These are phyloP conservation scores for Yamadazyma insecticola DNA, from an alignment of 805 yeast species.

Conservation along the genomic window DNA sequence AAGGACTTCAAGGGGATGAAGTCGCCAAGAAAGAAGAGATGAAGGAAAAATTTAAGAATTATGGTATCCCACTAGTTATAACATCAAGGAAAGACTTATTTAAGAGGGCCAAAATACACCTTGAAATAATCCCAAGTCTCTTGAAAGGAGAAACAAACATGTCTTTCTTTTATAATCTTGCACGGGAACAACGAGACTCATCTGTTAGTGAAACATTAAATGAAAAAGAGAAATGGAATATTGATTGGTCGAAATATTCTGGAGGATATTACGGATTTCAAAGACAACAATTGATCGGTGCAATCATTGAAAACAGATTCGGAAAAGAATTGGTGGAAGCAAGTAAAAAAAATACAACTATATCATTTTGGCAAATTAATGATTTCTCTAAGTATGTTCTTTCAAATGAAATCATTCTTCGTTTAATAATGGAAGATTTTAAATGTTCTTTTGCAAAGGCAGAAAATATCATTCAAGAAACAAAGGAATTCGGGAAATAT, in stretches of 20 bases:
- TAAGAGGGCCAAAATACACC: slow-evolving; percentile 21
- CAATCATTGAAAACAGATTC: slow-evolving; percentile 32
- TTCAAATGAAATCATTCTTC: slow-evolving; percentile 57
- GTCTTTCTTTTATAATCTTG: slow-evolving; percentile 49
- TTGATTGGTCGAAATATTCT: slow-evolving; percentile 42
- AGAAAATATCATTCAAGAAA: slow-evolving; percentile 41
- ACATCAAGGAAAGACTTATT: slow-evolving; percentile 16
- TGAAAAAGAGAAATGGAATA: slow-evolving; percentile 39
- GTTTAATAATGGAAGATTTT: slow-evolving; percentile 47
- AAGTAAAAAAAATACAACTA: slow-evolving; percentile 34
- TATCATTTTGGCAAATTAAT: slow-evolving; percentile 57
- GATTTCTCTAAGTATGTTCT: slow-evolving; percentile 56
- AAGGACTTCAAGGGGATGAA: too few relatives aligned
- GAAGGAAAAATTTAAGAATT: slow-evolving; percentile 11
- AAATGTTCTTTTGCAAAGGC: slow-evolving; percentile 36
- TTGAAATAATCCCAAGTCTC: slow-evolving; percentile 31
- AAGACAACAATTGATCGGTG: slow-evolving; percentile 50
- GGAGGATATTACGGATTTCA: slow-evolving; percentile 62
- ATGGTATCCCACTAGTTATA: slow-evolving; percentile 14
- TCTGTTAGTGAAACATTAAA: slow-evolving; percentile 45
- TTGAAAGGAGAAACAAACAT: slow-evolving; percentile 37
- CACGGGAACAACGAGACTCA: slow-evolving; percentile 29
- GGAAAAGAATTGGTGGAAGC: slow-evolving; percentile 22
- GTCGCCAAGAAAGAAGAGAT: slow-evolving; percentile 11
- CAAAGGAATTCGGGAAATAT: slow-evolving; percentile 46